Evolutionary conservation across 495 filamentous ascomycete species (phyloP).

Genomic region (Penicillium tannophilum): DNA sequence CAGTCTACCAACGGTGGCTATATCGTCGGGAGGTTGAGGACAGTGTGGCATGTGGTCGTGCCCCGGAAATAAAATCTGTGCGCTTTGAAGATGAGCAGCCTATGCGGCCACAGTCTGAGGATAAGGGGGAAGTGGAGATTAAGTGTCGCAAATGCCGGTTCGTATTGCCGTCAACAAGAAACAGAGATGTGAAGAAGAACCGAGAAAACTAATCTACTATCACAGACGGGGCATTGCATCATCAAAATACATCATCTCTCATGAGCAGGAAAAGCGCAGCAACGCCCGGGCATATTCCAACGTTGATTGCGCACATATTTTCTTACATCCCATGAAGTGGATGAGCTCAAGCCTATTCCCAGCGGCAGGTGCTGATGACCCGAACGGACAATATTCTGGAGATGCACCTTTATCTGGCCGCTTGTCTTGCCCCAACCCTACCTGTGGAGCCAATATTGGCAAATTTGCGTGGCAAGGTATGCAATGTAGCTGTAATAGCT

Average conservation of each 20-base stretch:
- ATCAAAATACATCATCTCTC: constrained; percentile 60
- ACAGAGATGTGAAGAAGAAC: constrained; percentile 29
- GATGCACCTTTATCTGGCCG: constrained; percentile 14
- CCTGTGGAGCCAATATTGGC: constrained; percentile 62
- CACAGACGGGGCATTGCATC: constrained; percentile 63
- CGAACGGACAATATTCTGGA: constrained; percentile 5
- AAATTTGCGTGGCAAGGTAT: constrained; percentile 96
- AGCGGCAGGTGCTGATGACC: constrained; percentile 3
- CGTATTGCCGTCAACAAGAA: constrained; percentile 61
- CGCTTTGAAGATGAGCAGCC: constrained; percentile 85
- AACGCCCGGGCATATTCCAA: constrained; percentile 20
- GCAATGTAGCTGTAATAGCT: constrained; percentile 86
- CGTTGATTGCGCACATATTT: constrained; percentile 74
- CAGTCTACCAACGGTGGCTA: constrained; percentile 85
- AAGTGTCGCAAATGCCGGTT: constrained; percentile 68
- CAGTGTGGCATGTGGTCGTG: constrained; percentile 68
- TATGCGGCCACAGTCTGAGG: constrained; percentile 59
- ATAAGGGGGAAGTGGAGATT: constrained; percentile 56
- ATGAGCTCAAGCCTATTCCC: constrained; percentile 76
- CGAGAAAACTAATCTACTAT: background rate
- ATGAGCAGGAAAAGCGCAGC: constrained; percentile 38
- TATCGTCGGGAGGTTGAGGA: constrained; percentile 77
- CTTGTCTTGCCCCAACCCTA: constrained; percentile 8
- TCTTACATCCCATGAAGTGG: constrained; percentile 89
- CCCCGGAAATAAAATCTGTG: constrained; percentile 71